phyloP scores from a whole-genome alignment of 139 green algal species.

The Parachlorella kessleri region DNA sequence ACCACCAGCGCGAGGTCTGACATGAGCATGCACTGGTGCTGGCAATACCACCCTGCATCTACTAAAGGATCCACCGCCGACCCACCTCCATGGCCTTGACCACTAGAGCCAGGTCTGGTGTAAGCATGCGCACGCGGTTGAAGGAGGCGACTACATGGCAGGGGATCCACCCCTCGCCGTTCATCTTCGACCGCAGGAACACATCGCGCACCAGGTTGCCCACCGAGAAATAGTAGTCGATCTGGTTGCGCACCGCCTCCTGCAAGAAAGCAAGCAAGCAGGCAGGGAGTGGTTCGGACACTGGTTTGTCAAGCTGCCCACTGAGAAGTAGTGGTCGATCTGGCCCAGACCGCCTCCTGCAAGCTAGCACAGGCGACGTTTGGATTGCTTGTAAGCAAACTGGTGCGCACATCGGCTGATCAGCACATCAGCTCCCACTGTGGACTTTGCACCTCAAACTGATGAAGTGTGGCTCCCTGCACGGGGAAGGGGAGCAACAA shows the following conservation, averaged over 20 bases:
- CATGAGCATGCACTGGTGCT: constrained; percentile 77
- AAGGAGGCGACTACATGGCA: constrained; percentile 86
- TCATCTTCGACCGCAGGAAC: constrained; percentile 96
- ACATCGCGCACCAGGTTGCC: constrained; percentile 94
- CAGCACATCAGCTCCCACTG: too few relatives aligned
- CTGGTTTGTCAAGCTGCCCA: too few relatives aligned
- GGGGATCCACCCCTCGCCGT: constrained; percentile 89
- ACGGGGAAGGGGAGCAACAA: too few relatives aligned
- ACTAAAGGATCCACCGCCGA: neutral
- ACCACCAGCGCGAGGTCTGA: constrained; percentile 79
- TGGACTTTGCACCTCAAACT: too few relatives aligned
- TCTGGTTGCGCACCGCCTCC: constrained; percentile 76
- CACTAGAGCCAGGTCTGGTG: constrained; percentile 80
- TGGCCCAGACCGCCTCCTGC: constrained; percentile 73
- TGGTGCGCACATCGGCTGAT: too few relatives aligned
- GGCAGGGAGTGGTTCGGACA: too few relatives aligned
- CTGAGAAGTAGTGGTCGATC: constrained; percentile 98
- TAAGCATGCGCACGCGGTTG: constrained; percentile 94
- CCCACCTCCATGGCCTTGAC: constrained; percentile 57
- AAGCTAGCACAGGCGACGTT: too few relatives aligned
- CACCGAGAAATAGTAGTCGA: constrained; percentile 98
- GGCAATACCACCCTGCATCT: neutral
- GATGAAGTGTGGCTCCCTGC: too few relatives aligned
- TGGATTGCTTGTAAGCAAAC: too few relatives aligned
- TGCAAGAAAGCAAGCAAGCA: too few relatives aligned